These are phyloP conservation scores for Suhomyces bolitotheri DNA, from an alignment of 1,139 yeast species.

Conservation along the genomic window DNA sequence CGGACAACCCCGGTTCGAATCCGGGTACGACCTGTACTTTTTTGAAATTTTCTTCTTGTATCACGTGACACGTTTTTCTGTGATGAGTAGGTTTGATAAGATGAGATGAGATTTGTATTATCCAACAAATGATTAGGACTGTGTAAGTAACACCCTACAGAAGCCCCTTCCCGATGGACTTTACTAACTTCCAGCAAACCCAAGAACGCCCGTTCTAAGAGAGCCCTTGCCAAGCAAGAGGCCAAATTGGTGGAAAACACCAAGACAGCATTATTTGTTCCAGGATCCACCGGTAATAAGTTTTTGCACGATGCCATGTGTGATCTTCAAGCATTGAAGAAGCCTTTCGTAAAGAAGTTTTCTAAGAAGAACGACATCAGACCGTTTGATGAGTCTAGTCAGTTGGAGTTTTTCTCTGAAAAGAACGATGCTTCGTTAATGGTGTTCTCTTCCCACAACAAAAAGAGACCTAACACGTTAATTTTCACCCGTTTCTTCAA, in stretches of 20 bases:
- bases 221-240: constrained; percentile 87
- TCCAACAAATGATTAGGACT: constrained; percentile 60
- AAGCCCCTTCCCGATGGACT: neutral
- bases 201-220: constrained; percentile 92
- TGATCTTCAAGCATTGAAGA: constrained; percentile 86
- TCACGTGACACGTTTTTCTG: constrained; percentile 10
- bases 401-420: constrained; percentile 88
- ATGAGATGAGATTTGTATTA: constrained; percentile 8
- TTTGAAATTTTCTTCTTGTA: neutral
- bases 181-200: constrained; percentile 50
- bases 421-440: constrained; percentile 88
- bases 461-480: constrained; percentile 90
- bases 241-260: constrained; percentile 88
- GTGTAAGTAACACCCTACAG: constrained; percentile 39
- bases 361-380: constrained; percentile 82
- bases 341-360: constrained; percentile 87
- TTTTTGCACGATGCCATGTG: constrained; percentile 85
- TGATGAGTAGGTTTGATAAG: constrained; percentile 2
- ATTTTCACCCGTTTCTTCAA: constrained; percentile 89
- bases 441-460: constrained; percentile 80
- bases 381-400: constrained; percentile 91
- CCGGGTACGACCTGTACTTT: constrained; percentile 79
- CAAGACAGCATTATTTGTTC: constrained; percentile 86
- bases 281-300: constrained; percentile 82
- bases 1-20: constrained; percentile 87